A percentile compares a stretch with the other conserved stretches of the same genome.
These are phyloP conservation scores for Irpex sp. DNA, from an alignment of 1,284 basidiomycete species.

Conservation along the genomic window DNA sequence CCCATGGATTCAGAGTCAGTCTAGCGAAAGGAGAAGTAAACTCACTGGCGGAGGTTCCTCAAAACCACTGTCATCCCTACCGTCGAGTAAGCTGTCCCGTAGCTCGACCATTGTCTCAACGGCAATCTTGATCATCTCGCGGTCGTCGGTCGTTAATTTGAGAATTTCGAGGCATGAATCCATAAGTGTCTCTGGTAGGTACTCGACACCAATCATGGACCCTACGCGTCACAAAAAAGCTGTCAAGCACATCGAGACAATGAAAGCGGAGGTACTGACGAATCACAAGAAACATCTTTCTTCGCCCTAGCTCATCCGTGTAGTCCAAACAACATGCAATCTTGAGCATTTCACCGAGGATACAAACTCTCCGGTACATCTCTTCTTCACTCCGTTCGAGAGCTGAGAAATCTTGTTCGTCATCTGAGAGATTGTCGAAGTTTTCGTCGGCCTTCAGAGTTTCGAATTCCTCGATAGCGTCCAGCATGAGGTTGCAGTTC, in stretches of 20 bases:
- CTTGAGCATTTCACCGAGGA: conserved; percentile 13
- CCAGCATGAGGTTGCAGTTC: conserved; percentile 67
- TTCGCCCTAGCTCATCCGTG: conserved; percentile 86
- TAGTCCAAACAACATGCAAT: conserved; percentile 58
- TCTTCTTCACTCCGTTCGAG: conserved; percentile 23
- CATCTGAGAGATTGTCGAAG: conserved; percentile 13
- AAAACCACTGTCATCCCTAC: not conserved
- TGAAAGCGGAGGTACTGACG: conserved; percentile 44
- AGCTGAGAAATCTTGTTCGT: conserved; percentile 39
- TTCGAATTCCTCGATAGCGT: conserved; percentile 31
- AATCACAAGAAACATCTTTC: conserved; percentile 85
- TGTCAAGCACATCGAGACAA: not conserved
- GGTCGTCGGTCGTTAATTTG: conserved; percentile 76
- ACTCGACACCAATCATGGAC: conserved; percentile 83
- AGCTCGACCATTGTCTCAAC: conserved; percentile 76
- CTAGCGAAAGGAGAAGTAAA: not conserved
- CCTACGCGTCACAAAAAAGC: conserved; percentile 35
- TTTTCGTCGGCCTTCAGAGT: conserved; percentile 27
- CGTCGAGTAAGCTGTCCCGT: conserved; percentile 39
- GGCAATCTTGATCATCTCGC: conserved; percentile 74
- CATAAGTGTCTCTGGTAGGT: conserved; percentile 75
- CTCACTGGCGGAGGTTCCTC: not conserved
- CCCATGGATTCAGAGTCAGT: not conserved
- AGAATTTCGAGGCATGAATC: conserved; percentile 83
- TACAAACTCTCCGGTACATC: conserved; percentile 12